phyloP scores from a whole-genome alignment of 768 basidiomycete species.

The Floccularia luteovirens region DNA sequence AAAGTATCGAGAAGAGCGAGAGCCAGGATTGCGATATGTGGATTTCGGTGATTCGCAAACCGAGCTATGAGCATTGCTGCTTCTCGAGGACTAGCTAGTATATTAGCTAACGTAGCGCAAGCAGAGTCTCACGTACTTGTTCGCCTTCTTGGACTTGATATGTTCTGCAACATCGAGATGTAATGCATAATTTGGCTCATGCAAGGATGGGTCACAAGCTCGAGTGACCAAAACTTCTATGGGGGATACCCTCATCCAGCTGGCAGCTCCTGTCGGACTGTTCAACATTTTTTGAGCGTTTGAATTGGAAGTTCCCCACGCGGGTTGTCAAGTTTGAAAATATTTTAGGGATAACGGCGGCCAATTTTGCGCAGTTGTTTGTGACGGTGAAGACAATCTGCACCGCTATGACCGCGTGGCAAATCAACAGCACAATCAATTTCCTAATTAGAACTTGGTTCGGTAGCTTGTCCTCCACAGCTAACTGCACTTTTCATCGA shows the following conservation, averaged over 20 bases:
- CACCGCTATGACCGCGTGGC: too few relatives aligned
- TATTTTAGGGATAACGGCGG: too few relatives aligned
- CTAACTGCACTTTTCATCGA: too few relatives aligned
- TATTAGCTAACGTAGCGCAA: conserved; percentile 2
- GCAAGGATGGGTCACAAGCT: conserved; percentile 80
- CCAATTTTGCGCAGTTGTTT: too few relatives aligned
- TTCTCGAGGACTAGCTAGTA: conserved; percentile 68
- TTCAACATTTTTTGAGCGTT: too few relatives aligned
- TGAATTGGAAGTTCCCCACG: too few relatives aligned
- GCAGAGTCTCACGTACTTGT: conserved; percentile 53
- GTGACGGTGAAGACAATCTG: too few relatives aligned
- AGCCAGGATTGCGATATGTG: conserved; percentile 83
- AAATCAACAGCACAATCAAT: too few relatives aligned
- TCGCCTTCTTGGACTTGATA: conserved; percentile 93
- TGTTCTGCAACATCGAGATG: conserved; percentile 93
- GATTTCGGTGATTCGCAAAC: conserved; percentile 87
- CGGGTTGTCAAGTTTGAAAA: too few relatives aligned
- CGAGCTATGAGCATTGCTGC: conserved; percentile 80
- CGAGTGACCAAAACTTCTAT: conserved; percentile 70
- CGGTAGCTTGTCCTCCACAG: too few relatives aligned
- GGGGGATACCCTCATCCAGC: conserved; percentile 50
- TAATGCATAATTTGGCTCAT: conserved; percentile 85
- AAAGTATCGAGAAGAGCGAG: conserved; percentile 86
- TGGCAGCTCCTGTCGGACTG: conserved; percentile 34
- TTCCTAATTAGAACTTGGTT: too few relatives aligned